These are phyloP conservation scores for Tritrichomonas foetus DNA, from an alignment of 208 protist genomes.

Conservation along the genomic window DNA sequence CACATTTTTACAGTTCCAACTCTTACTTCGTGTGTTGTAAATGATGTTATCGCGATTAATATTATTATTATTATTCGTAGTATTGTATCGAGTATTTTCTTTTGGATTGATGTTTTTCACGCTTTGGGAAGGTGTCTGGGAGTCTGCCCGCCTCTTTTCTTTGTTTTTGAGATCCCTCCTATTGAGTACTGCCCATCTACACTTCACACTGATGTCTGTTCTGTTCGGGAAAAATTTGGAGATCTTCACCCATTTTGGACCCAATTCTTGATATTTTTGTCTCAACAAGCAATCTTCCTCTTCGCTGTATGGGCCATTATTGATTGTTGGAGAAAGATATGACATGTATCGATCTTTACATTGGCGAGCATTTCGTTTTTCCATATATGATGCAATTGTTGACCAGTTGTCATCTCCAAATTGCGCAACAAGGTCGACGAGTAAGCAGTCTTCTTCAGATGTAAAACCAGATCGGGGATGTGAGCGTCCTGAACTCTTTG, in stretches of 20 bases:
- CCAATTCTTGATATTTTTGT: neutral
- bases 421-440: neutral
- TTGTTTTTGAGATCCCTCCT: too few relatives aligned
- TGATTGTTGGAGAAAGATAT: neutral
- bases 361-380: neutral
- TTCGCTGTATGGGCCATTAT: neutral
- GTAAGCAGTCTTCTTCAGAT: neutral
- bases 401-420: neutral
- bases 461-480: neutral
- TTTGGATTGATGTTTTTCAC: too few relatives aligned
- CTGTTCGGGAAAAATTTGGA: neutral
- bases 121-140: too few relatives aligned
- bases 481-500: too few relatives aligned
- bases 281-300: neutral
- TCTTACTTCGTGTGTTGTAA: too few relatives aligned
- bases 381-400: neutral
- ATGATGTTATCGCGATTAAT: too few relatives aligned
- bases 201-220: neutral
- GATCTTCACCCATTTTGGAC: neutral
- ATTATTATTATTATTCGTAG: too few relatives aligned
- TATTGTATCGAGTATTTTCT: too few relatives aligned
- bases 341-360: neutral
- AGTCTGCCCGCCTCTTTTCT: too few relatives aligned
- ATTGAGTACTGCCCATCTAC: neutral
- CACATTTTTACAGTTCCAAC: too few relatives aligned